Base-by-base conservation (phyloP, 441 rosid genomes). In the Jatropha podagrica region DNA sequence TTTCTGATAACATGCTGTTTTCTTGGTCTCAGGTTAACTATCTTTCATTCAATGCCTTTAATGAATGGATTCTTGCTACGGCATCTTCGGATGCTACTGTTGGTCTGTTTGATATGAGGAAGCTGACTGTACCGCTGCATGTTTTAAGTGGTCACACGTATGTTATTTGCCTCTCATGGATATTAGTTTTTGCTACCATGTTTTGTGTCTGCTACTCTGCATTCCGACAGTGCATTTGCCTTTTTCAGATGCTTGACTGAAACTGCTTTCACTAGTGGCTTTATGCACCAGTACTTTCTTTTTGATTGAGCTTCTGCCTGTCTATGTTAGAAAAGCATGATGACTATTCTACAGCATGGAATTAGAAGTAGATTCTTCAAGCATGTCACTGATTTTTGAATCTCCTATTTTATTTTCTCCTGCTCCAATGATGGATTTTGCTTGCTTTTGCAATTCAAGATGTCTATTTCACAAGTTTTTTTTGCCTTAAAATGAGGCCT, bases 31-130 rank as follows among this genome's bases (percentile, higher is more conserved):
- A 92, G 96, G 85, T 91, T 63, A 92, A 94, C 78, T 89, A 86
- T 79, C 72, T 90, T 72, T 87, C 98, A 17, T 92, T 94, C 86
- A 92, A 92, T 82, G 89, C 91, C 2, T 88, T 79, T 64, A 91
- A 92, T 70, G 97, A 94, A 76, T 94, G 96, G 95, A 81, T 94
- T 74, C 72, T 92, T 75, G 97, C 98, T 42, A 94, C 97, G 9
- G 97, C 93, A 37, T 92, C 97, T 68, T 89, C 95, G 23, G 98
- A 94, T 78, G 79, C 92, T 4, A 89, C 97, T 1, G 87, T 91
- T 37, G 87, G 86, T 69, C 85, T 92, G 77, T 90, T 91, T 82
- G 98, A 94, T 81, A 78, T 86, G 74, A 88, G 98, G 68, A 92
- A 92, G 87, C 84, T 94, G 80, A 82, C 79, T 44, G 73, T 65